Conservation (phyloP, 2,329 filamentous ascomycete genomes). For the Sclerotinia sclerotiorum region DNA sequence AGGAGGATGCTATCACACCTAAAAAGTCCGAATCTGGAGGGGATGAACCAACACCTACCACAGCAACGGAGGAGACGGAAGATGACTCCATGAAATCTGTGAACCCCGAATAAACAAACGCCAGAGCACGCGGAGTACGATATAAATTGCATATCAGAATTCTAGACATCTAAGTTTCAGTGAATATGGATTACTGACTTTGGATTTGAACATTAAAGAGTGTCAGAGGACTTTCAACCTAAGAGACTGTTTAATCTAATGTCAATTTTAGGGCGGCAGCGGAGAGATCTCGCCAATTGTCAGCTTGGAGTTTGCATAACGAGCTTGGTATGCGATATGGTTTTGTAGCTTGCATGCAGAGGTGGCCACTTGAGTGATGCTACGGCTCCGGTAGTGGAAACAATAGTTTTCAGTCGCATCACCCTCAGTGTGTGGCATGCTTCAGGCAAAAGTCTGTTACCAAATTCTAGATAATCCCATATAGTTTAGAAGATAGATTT, state of each 20-base stretch:
- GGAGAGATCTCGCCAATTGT: no score
- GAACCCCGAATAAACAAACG: not conserved
- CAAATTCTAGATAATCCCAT: not conserved
- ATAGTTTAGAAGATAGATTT: not conserved
- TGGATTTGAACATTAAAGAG: no score
- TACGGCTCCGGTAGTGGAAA: not conserved
- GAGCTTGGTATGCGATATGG: no score
- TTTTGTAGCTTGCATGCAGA: not conserved
- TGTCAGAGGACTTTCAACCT: no score
- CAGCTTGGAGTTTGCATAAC: no score
- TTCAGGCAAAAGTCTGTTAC: not conserved
- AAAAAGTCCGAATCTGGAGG: not conserved
- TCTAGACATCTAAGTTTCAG: no score
- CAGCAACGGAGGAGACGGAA: not conserved
- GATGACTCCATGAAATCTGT: not conserved
- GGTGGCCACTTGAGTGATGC: not conserved
- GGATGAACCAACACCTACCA: not conserved
- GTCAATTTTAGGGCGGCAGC: no score
- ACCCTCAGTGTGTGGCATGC: not conserved
- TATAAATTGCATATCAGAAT: no score
- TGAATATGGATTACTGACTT: no score
- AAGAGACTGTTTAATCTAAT: no score
- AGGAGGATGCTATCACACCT: constrained; percentile 29
- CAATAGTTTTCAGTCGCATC: not conserved
- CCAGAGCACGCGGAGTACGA: not conserved